Evolutionary conservation across 345 rosid genomes (phyloP), one percentile per base, ranked within the genome.

Genomic region (Sisymbrium altissimum): DNA sequence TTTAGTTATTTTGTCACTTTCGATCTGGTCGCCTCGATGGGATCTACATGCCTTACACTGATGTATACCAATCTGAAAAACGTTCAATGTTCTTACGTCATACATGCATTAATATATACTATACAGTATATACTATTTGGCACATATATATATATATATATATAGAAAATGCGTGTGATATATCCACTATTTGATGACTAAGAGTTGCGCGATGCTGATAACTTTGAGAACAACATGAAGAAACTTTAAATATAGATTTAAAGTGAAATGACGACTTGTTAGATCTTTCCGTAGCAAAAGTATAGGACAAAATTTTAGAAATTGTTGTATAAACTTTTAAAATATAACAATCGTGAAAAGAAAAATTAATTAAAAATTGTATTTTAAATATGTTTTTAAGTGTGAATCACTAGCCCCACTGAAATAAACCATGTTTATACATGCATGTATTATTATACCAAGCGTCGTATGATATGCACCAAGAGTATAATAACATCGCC

Each of bases 1-100:
- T 70, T 70, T 70, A 44, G 25, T 45, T 70, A 76, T 76, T 76
- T 76, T 76, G 75, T 63, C 75, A 70, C 75, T 33, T 69, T 76
- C 79, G 75, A 76, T 62, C 59, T 69, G 79, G 80, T 76, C 75
- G 75, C 71, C 33, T 55, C 19, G 54, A 64, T 76, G 75, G 80
- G 80, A 76, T 76, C 75, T 70, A 70, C 75, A 64, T 56, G 75
- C 50, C 53, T 54, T 70, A 70, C 75, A 70, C 71, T 62, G 43
- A 61, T 59, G 68, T 48, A 27, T 68, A 55, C 75, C 66, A 70
- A 63, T 45, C 21, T 45, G 7, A 25, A 62, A 63, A 55, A 54
- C 75, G 49, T 70, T 70, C 75, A 64, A 45, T 76, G 71, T 70
- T 70, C 80, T 18, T 27, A 70, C 71, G 66, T 76, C 75, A 70